Conservation (phyloP, 108 stramenopile species). For the Mayamaea pseudoterrestris region DNA sequence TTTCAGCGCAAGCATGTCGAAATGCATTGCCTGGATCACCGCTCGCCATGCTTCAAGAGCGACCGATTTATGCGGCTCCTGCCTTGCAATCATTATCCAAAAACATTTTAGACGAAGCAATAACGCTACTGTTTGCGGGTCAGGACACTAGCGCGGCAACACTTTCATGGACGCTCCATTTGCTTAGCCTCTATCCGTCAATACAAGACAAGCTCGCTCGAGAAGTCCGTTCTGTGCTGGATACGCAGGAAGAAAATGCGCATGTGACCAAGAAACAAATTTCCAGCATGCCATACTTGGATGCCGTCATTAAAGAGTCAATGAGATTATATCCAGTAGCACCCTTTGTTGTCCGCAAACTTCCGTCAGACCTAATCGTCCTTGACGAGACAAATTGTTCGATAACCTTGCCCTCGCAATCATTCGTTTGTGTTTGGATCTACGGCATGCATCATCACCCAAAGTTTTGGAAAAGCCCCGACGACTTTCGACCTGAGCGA, state of each 20-base stretch:
- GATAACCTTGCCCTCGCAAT: slow-evolving; percentile 47
- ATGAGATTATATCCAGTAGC: slow-evolving; percentile 91
- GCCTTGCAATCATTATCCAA: slow-evolving; percentile 12
- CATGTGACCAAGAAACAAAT: slow-evolving; percentile 30
- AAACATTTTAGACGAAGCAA: slow-evolving; percentile 74
- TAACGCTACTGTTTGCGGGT: slow-evolving; percentile 84
- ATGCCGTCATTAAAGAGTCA: slow-evolving; percentile 81
- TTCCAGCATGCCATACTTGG: slow-evolving; percentile 55
- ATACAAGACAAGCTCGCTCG: slow-evolving; percentile 41
- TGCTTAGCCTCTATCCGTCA: slow-evolving; percentile 66
- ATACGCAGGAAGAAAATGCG: not conserved
- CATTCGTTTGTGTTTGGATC: slow-evolving; percentile 86
- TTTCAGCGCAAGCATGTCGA: slow-evolving; percentile 53
- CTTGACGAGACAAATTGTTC: not conserved
- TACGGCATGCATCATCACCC: slow-evolving; percentile 86
- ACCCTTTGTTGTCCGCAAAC: slow-evolving; percentile 77
- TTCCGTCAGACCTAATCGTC: slow-evolving; percentile 38
- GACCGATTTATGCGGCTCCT: slow-evolving; percentile 3
- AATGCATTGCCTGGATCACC: slow-evolving; percentile 54
- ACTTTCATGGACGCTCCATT: slow-evolving; percentile 84
- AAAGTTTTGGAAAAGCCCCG: slow-evolving; percentile 64
- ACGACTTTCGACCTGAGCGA: slow-evolving; percentile 80
- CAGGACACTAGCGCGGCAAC: slow-evolving; percentile 93
- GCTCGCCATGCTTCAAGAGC: slow-evolving; percentile 22
- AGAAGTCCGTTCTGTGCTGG: slow-evolving; percentile 38